A percentile compares a stretch with the other conserved stretches of the same genome.
Evolutionary conservation across 2,329 filamentous ascomycete genomes (phyloP).

Genomic region (Metarhizium brunneum): DNA sequence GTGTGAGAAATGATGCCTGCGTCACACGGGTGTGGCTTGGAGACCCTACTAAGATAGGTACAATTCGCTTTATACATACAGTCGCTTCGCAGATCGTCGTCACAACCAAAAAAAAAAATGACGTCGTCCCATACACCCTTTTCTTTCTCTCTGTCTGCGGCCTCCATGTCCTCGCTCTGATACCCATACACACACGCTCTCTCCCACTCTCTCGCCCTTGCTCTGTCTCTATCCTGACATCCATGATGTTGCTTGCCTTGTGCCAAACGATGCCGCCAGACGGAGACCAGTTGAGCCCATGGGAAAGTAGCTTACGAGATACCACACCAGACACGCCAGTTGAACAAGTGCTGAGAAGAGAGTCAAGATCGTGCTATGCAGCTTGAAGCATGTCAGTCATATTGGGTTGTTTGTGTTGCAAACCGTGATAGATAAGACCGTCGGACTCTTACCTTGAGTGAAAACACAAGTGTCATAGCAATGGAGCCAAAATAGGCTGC

Average conservation of each 20-base stretch:
- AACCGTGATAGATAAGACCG: constrained; percentile 17
- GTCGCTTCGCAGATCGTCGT: background rate
- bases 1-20: background rate
- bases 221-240: constrained; percentile 53
- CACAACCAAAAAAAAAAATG: background rate
- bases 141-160: background rate
- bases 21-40: background rate
- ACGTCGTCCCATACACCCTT: background rate
- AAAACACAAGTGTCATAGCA: constrained; percentile 80
- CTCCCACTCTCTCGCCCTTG: background rate
- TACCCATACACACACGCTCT: background rate
- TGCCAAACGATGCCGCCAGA: constrained; percentile 78
- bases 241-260: constrained; percentile 77
- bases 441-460: constrained; percentile 64
- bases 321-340: constrained; percentile 78
- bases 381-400: constrained; percentile 37
- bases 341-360: constrained; percentile 77
- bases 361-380: constrained; percentile 77
- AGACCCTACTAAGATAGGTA: background rate
- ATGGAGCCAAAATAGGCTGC: constrained; percentile 94
- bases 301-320: constrained; percentile 93
- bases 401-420: background rate
- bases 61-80: background rate
- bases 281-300: constrained; percentile 88
- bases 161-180: background rate